phyloP scores from a whole-genome alignment of 352 stramenopile species.

The Pythium rishiriense region DNA sequence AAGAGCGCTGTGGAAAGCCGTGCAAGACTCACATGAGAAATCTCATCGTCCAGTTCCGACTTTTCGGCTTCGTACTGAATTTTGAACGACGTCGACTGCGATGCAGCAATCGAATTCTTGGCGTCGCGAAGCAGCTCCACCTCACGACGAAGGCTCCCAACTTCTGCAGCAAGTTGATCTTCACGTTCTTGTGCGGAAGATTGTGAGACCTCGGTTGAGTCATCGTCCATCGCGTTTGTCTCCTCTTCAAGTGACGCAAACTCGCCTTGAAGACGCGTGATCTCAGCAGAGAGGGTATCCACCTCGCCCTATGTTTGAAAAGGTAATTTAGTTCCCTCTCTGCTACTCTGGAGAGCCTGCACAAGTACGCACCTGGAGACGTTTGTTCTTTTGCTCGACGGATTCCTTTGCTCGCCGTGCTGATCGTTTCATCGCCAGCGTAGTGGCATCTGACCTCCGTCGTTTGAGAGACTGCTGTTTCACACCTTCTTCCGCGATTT shows the following conservation, averaged over 20 bases:
- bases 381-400: constrained; percentile 31
- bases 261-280: constrained; percentile 52
- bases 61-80: constrained; percentile 66
- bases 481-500: constrained; percentile 40
- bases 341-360: too few relatives aligned
- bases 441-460: constrained; percentile 30
- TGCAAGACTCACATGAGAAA: constrained; percentile 41
- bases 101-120: constrained; percentile 25
- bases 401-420: constrained; percentile 29
- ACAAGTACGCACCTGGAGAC: constrained; percentile 27
- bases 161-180: constrained; percentile 47
- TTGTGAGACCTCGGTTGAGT: constrained; percentile 2
- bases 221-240: constrained; percentile 32
- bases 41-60: constrained; percentile 60
- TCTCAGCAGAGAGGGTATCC: constrained; percentile 45
- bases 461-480: constrained; percentile 32
- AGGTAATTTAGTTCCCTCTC: too few relatives aligned
- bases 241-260: constrained; percentile 41
- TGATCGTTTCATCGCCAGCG: constrained; percentile 36
- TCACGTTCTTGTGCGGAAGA: constrained; percentile 19
- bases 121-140: constrained; percentile 58
- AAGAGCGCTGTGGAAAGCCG: neutral
- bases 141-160: constrained; percentile 57
- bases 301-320: constrained; percentile 31
- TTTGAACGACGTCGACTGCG: constrained; percentile 57